phyloP scores from a whole-genome alignment of 768 basidiomycete genomes.

The Mycena latifolia region DNA sequence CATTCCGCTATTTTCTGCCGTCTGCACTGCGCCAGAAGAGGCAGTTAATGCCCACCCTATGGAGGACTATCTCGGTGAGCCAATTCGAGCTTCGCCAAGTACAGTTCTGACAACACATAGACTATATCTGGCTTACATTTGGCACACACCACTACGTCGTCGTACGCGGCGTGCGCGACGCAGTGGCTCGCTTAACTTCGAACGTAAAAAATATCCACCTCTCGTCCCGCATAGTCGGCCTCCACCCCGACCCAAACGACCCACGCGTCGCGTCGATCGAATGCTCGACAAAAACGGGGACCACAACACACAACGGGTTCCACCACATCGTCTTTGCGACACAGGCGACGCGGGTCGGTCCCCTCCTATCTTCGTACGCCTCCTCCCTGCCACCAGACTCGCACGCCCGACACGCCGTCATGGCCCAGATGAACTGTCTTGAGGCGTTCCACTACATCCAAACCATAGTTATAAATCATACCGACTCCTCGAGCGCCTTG shows the following conservation, averaged over 20 bases:
- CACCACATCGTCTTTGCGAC: slow-evolving; percentile 80
- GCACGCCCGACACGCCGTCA: slow-evolving; percentile 44
- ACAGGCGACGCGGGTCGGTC: slow-evolving; percentile 74
- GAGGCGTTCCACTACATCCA: slow-evolving; percentile 64
- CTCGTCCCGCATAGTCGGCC: slow-evolving; percentile 60
- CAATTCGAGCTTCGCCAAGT: slow-evolving; percentile 10
- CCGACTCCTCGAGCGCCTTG: slow-evolving; percentile 60
- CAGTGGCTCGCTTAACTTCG: slow-evolving; percentile 63
- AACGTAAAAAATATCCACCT: slow-evolving; percentile 66
- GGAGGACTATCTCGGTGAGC: slow-evolving; percentile 73
- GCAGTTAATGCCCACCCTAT: slow-evolving; percentile 70
- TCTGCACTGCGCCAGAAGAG: slow-evolving; percentile 73
- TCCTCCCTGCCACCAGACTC: slow-evolving; percentile 49
- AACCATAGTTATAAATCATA: slow-evolving; percentile 79
- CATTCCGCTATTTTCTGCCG: slow-evolving; percentile 77
- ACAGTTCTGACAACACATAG: slow-evolving; percentile 45
- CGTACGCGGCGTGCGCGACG: slow-evolving; percentile 67
- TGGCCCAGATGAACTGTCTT: slow-evolving; percentile 61
- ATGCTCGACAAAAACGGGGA: slow-evolving; percentile 46
- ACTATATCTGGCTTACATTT: slow-evolving; percentile 79
- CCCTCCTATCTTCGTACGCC: slow-evolving; percentile 63
- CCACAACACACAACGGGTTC: slow-evolving; percentile 59
- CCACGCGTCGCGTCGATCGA: slow-evolving; percentile 52
- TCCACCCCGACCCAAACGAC: slow-evolving; percentile 54
- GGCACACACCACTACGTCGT: slow-evolving; percentile 79